Conservation (phyloP, 1,284 basidiomycete species). For the Athelia psychrophila region DNA sequence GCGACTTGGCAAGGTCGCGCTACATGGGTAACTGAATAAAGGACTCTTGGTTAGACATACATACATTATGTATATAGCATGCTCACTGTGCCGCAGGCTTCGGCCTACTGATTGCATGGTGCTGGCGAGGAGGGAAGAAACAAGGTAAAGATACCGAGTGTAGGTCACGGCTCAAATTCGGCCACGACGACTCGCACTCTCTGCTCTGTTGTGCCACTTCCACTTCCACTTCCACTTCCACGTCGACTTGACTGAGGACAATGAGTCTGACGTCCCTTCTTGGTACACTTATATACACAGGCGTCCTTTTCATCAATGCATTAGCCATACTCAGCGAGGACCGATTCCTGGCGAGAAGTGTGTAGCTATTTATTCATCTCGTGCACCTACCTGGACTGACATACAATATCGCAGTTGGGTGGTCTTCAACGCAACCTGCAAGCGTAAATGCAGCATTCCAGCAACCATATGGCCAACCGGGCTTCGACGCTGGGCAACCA, state of each 20-base stretch:
- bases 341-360: slow-evolving; percentile 90
- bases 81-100: slow-evolving; percentile 14
- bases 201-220: slow-evolving; percentile 3
- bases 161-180: slow-evolving; percentile 6
- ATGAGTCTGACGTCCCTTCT: slow-evolving; percentile 52
- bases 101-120: slow-evolving; percentile 33
- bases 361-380: slow-evolving; percentile 28
- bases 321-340: slow-evolving; percentile 95
- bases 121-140: too few species aligned
- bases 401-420: slow-evolving; percentile 68
- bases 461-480: slow-evolving; percentile 65
- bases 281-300: slow-evolving; percentile 70
- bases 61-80: too few species aligned
- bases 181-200: too few species aligned
- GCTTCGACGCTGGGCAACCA: slow-evolving; percentile 47
- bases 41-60: too few species aligned
- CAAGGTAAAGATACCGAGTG: slow-evolving; percentile 2
- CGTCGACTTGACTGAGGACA: slow-evolving; percentile 25
- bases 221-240: slow-evolving; percentile 4
- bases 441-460: slow-evolving; percentile 54
- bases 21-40: not conserved
- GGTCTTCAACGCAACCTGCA: slow-evolving; percentile 73
- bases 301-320: slow-evolving; percentile 86
- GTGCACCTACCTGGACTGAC: slow-evolving; percentile 5
- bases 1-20: slow-evolving; percentile 18